Conservation (phyloP, 768 basidiomycete species). For the Chiua virens region DNA sequence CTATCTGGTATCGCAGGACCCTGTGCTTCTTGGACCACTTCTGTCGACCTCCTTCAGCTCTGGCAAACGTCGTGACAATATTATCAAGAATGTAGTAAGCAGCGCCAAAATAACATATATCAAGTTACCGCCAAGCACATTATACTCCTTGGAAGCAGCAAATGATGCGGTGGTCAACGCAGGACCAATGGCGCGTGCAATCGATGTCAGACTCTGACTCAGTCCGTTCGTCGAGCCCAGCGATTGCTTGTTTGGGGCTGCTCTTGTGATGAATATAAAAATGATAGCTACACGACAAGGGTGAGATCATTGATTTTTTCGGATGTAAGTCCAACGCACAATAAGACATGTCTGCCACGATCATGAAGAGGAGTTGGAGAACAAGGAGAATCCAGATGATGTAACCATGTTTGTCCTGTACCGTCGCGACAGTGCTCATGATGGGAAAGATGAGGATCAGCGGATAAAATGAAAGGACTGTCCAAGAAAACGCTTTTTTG, state of each 20-base stretch:
- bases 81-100: constrained; percentile 25
- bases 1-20: too few species aligned
- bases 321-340: constrained; percentile 29
- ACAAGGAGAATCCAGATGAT: constrained; percentile 40
- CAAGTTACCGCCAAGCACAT: constrained; percentile 48
- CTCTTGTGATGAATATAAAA: constrained; percentile 52
- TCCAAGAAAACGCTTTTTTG: constrained; percentile 37
- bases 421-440: constrained; percentile 39
- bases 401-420: constrained; percentile 30
- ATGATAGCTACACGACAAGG: constrained; percentile 38
- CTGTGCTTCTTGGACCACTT: too few species aligned
- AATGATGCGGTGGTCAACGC: constrained; percentile 49
- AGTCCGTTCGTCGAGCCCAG: constrained; percentile 61
- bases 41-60: neutral
- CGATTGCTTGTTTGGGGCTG: constrained; percentile 52
- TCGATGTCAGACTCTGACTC: constrained; percentile 45
- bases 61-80: constrained; percentile 13
- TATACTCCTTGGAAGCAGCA: constrained; percentile 48
- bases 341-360: constrained; percentile 43
- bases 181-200: constrained; percentile 51
- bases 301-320: neutral
- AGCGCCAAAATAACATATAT: constrained; percentile 45
- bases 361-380: constrained; percentile 19
- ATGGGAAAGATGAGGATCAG: constrained; percentile 46
- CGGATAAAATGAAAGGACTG: constrained; percentile 36